Evolutionary conservation across 208 protist genomes (phyloP).

Genomic region (Acanthamoeba healyi): DNA sequence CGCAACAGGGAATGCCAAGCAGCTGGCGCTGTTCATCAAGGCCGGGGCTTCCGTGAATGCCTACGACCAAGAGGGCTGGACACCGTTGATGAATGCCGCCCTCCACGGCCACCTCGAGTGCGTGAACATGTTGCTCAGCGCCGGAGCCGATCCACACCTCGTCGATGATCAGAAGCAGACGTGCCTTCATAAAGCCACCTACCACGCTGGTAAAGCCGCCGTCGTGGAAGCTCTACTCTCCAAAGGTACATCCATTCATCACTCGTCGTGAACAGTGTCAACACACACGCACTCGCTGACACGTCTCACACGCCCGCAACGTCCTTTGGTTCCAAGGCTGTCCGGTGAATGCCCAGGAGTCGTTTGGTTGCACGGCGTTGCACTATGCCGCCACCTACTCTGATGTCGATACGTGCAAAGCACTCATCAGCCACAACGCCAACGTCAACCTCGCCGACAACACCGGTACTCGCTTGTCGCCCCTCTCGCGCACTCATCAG

Average conservation of each 20-base stretch:
- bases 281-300: not conserved
- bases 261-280: not conserved
- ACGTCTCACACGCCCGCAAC: no score
- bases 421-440: not conserved
- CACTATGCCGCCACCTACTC: conserved; percentile 61
- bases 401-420: not conserved
- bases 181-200: conserved; percentile 57
- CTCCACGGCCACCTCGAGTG: conserved; percentile 52
- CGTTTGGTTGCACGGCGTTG: conserved; percentile 40
- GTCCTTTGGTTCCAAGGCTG: not conserved
- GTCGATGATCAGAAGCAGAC: conserved; percentile 66
- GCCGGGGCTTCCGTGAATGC: not conserved
- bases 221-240: not conserved
- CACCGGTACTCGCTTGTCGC: not conserved
- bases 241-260: not conserved
- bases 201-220: conserved; percentile 8
- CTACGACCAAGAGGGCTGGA: conserved; percentile 42
- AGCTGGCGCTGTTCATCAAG: not conserved
- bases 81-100: conserved; percentile 54
- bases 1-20: not conserved
- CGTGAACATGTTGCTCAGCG: not conserved
- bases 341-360: conserved; percentile 31
- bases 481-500: no score
- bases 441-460: conserved; percentile 44
- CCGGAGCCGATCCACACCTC: not conserved